A percentile compares a stretch with the other conserved stretches of the same genome.
Conservation (phyloP, 768 basidiomycete genomes). For the Dentipellis fragilis region DNA sequence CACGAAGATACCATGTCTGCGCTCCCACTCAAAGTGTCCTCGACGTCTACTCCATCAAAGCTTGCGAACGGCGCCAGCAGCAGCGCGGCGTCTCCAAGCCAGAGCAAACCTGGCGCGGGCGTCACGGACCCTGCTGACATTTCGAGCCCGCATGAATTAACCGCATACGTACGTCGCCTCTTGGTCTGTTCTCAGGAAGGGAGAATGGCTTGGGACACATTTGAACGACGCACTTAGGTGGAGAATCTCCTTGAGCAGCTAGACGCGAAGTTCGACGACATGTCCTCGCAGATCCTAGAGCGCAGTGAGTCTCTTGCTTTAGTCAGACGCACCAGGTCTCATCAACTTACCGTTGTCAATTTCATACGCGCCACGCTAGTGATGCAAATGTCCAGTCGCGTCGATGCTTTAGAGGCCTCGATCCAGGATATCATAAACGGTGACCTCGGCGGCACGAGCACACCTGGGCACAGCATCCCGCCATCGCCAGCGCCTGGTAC, state of each 20-base stretch:
- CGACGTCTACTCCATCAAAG: background rate
- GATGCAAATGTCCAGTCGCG: slow-evolving; percentile 86
- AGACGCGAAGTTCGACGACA: slow-evolving; percentile 86
- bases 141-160: slow-evolving; percentile 88
- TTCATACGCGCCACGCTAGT: slow-evolving; percentile 35
- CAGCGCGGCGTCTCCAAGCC: background rate
- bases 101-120: background rate
- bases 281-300: slow-evolving; percentile 84
- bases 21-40: background rate
- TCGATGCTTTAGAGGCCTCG: slow-evolving; percentile 80
- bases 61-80: background rate
- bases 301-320: slow-evolving; percentile 44
- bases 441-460: slow-evolving; percentile 28
- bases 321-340: slow-evolving; percentile 4
- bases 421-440: slow-evolving; percentile 90
- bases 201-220: background rate
- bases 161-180: slow-evolving; percentile 69
- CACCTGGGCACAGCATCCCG: slow-evolving; percentile 35
- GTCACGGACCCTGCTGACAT: slow-evolving; percentile 43
- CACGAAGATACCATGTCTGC: background rate
- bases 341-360: no score
- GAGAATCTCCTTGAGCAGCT: slow-evolving; percentile 82
- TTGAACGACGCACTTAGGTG: slow-evolving; percentile 44
- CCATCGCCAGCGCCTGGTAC: slow-evolving; percentile 36
- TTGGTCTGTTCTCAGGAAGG: background rate